Percentiles rank a stretch among this genome's conserved stretches.
Evolutionary conservation across 2,329 filamentous ascomycete species (phyloP).

Genomic region (Aspergillus carbonarius): DNA sequence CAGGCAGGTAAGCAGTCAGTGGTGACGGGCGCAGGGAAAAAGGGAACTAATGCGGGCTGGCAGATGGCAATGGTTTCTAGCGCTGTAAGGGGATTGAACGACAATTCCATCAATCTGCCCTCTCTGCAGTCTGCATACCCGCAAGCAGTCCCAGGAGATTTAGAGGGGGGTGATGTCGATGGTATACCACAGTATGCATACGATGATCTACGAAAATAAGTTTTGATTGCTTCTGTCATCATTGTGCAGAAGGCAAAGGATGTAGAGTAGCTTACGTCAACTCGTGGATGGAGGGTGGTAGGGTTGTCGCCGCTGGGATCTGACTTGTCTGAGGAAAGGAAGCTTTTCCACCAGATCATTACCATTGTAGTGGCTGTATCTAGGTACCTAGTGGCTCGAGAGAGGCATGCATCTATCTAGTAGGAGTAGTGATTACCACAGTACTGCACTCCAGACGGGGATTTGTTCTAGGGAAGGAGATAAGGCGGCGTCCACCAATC

Average conservation of each 20-base stretch:
- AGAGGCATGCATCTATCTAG: background rate
- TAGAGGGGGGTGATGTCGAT: background rate
- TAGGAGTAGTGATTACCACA: background rate
- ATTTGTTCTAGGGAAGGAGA: conserved; percentile 23
- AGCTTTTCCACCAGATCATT: background rate
- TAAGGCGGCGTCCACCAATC: conserved; percentile 34
- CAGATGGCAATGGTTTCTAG: conserved; percentile 3
- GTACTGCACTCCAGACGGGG: conserved; percentile 8
- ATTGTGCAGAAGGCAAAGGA: background rate
- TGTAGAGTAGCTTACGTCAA: background rate
- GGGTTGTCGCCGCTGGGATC: background rate
- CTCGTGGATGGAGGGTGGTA: background rate
- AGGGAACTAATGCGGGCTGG: conserved; percentile 3
- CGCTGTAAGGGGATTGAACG: background rate
- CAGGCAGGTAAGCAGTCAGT: background rate
- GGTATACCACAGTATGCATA: no score
- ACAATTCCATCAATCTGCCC: background rate
- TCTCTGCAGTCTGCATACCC: background rate
- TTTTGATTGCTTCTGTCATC: background rate
- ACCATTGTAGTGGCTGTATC: background rate
- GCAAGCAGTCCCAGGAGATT: background rate
- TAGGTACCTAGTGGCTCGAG: background rate
- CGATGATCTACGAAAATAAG: background rate
- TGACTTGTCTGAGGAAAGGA: background rate
- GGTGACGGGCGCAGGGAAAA: conserved; percentile 1